Evolutionary conservation across 495 filamentous ascomycete genomes (phyloP).

Genomic region (Lasiosphaeriaceae sp.): DNA sequence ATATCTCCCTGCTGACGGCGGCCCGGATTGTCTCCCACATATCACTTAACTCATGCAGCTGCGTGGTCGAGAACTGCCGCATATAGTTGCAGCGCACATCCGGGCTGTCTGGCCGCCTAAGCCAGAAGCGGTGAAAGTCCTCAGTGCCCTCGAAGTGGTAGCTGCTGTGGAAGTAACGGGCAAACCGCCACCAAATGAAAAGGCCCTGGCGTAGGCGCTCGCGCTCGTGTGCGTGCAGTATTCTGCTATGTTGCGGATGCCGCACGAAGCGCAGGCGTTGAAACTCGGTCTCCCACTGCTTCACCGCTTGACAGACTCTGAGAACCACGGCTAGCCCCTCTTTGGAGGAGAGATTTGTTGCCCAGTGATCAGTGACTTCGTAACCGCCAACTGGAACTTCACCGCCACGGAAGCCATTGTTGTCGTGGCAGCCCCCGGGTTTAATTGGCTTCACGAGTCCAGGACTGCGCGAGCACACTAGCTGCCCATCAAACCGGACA

Average conservation of each 20-base stretch:
- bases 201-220: conserved; percentile 60
- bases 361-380: conserved; percentile 5
- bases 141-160: conserved; percentile 6
- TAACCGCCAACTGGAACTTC: neutral
- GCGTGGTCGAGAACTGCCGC: conserved; percentile 28
- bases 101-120: neutral
- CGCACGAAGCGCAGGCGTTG: conserved; percentile 64
- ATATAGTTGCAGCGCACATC: conserved; percentile 30
- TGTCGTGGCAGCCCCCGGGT: neutral
- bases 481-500: neutral
- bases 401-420: neutral
- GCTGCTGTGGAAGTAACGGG: conserved; percentile 31
- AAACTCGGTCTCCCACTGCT: conserved; percentile 64
- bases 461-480: neutral
- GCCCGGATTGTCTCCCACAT: conserved; percentile 28
- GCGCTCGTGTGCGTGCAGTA: conserved; percentile 53
- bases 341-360: neutral
- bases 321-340: conserved; percentile 35
- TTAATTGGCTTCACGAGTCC: neutral
- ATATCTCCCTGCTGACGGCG: conserved; percentile 32
- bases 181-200: conserved; percentile 65
- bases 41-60: conserved; percentile 32
- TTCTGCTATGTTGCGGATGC: conserved; percentile 58
- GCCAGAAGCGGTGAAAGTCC: conserved; percentile 2
- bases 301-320: conserved; percentile 53